Percentiles rank a stretch among this genome's conserved stretches.
Conservation (phyloP, 1,284 basidiomycete species). For the Malassezia cuniculi region DNA sequence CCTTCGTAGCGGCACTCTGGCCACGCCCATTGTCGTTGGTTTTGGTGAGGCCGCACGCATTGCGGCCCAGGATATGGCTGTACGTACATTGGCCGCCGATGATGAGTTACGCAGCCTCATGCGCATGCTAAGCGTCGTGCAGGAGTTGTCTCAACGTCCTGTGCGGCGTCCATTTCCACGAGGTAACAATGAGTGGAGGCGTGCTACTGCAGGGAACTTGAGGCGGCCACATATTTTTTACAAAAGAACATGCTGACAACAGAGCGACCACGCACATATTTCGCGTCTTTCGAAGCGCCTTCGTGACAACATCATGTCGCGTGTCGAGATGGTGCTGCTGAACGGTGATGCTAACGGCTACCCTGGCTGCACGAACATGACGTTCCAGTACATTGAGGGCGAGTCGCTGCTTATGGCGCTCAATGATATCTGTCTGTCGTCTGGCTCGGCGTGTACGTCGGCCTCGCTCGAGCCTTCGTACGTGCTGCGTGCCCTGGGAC, state of each 20-base stretch:
- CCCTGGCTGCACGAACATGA: constrained; percentile 70
- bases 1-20: constrained; percentile 79
- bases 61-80: constrained; percentile 78
- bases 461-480: constrained; percentile 97
- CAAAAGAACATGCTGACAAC: constrained; percentile 5
- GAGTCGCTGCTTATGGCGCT: constrained; percentile 95
- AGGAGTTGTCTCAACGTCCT: too few relatives aligned
- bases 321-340: constrained; percentile 77
- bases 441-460: constrained; percentile 94
- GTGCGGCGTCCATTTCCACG: too few relatives aligned
- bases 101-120: constrained; percentile 10
- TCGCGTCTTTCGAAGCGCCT: constrained; percentile 67
- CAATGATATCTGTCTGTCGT: constrained; percentile 92
- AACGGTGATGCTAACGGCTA: constrained; percentile 70
- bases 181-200: constrained; percentile 49
- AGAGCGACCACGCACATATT: constrained; percentile 70
- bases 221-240: constrained; percentile 36
- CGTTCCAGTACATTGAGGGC: constrained; percentile 92
- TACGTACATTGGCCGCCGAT: constrained; percentile 40
- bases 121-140: constrained; percentile 8
- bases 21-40: constrained; percentile 79
- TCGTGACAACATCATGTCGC: constrained; percentile 63
- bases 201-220: constrained; percentile 76
- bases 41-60: constrained; percentile 89
- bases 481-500: constrained; percentile 83